Evolutionary conservation across 305 asterid species (phyloP).

Genomic region (Fraxinus latifolia): DNA sequence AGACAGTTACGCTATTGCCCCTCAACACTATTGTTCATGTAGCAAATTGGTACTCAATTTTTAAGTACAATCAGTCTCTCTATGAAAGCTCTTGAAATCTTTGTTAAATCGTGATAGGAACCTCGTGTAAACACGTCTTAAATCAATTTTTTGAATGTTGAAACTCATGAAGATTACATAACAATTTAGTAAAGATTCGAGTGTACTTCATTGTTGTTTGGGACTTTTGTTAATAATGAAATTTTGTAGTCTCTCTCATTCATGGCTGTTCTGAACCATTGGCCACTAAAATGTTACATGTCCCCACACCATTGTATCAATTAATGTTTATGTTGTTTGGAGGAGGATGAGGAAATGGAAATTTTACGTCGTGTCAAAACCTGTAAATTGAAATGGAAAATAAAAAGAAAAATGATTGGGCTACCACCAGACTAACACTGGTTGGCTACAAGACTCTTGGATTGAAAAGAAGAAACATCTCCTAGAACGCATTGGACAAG

Average conservation of each 20-base stretch:
- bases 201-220: neutral
- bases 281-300: neutral
- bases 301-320: neutral
- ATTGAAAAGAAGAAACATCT: neutral
- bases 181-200: neutral
- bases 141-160: neutral
- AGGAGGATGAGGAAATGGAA: neutral
- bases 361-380: neutral
- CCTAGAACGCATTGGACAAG: neutral
- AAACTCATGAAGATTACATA: neutral
- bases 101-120: neutral
- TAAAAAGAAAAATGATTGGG: neutral
- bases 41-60: neutral
- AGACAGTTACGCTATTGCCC: conserved; percentile 13
- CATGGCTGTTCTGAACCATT: neutral
- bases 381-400: neutral
- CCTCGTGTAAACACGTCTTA: neutral
- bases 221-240: neutral
- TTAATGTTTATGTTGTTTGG: neutral
- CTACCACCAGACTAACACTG: neutral
- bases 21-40: conserved; percentile 8
- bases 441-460: neutral
- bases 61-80: neutral
- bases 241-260: neutral
- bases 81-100: neutral